Evolutionary conservation across 352 stramenopile species (phyloP), one percentile per base, ranked within the genome.

Genomic region (Elongisporangium senticosum): DNA sequence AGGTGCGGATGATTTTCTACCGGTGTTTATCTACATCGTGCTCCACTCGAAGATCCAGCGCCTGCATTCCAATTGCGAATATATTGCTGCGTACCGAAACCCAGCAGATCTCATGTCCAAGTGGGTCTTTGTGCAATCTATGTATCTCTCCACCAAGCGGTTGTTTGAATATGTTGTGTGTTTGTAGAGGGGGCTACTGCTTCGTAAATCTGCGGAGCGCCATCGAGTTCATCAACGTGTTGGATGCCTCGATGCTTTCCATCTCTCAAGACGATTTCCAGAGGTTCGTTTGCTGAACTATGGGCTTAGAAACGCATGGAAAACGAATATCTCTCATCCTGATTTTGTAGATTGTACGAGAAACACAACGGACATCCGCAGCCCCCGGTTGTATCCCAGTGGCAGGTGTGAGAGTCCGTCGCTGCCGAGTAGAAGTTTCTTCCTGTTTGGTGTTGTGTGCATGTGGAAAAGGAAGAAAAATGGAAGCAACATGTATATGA

Each of bases 11-110:
- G 90, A 97, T 40, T 97, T 97, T 53, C 69, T 97, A 14, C 90
- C 90, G 15, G 79, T 97, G 24, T 96, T 97, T 63, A 97, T 97
- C 61, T 96, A 95, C 72, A 90, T 97, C 40, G 88, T 97, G 20
- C 68, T 97, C 17, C 86, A 95, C 58, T 92, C 89, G 24, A 79
- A 91, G 56, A 93, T 96, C 57, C 84, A 88, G n/a, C 71, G 78
- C 10, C 72, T 97, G 13, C 64, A 87, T 48, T 96, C 87, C 13
- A 97, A 96, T 61, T 95, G 87, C 62, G 89, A 96, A 68, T 97
- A 96, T 67, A 96, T 97, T 64, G 72, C 90, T 24, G 73, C 77
- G 11, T 97, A 93, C 65, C 78, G 86, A 20, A 96, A 97, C 63
- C 79, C 87, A 19, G 80, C 79, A 23, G 83, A 94, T 64, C 68